Base-by-base conservation (phyloP, 495 filamentous ascomycete genomes). In the Melanomma pulvis-pyrius region DNA sequence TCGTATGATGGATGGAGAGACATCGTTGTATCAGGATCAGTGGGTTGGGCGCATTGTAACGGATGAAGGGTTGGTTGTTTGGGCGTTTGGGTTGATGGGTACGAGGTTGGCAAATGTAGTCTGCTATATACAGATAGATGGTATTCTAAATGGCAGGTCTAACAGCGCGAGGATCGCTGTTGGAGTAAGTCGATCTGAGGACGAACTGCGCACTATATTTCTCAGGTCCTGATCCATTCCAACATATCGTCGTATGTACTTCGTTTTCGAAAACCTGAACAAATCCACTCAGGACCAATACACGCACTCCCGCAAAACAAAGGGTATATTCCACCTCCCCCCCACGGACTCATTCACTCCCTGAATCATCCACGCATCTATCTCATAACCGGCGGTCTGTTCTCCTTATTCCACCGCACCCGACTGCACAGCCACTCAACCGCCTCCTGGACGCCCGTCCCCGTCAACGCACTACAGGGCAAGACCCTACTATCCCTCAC, bases 401-500 rank as follows among this genome's bases (percentile, higher is more conserved):
- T 85, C 79, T 98, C 94, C 78, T 91, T 92, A 77, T 97, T 97
- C 94, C 94, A 98, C 79, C 88, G 92, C 0, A 97, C 92, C 56
- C 94, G 80, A 63, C 83, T 90, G 74, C 90, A 87, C 41, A 98
- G 82, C 94, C 94, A 98, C 69, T 98, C 96, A 24, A 98, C 91
- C 0, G 94, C 94, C 76, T 97, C 94, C 74, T 85, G 86, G 13
- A 98, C 94, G 1, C 94, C 94, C 0, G 90, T 92, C 24, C 96
- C 94, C 55, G 90, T 90, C 72, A 98, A 79, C 34, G 94, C 94
- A 78, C 89, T 93, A 49, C 97, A 87, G 19, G 96, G 93, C 78
- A 98, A 75, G 36, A 98, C 94, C 55, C 94, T 83, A 74, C 88
- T 92, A 77, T 98, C 94, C 61, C 92, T 83, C 41, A 96, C 89